Percentiles rank a stretch among this genome's conserved stretches.
These are phyloP conservation scores for Schwanniomyces occidentalis DNA, from an alignment of 805 yeast species.

Conservation along the genomic window DNA sequence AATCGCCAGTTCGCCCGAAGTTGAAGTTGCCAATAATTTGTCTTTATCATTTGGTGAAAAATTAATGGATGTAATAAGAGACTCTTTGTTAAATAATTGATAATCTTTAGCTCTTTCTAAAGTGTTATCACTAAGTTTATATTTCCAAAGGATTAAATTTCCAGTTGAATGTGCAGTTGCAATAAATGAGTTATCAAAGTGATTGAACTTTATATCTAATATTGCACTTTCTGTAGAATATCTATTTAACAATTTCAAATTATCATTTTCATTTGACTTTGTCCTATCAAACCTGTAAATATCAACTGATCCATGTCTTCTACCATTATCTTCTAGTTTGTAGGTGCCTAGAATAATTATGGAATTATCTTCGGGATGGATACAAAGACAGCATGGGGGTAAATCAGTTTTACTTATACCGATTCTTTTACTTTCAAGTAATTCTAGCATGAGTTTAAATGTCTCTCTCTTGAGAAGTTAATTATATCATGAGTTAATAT, in stretches of 20 bases:
- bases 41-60: conserved; percentile 47
- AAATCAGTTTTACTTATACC: conserved; percentile 44
- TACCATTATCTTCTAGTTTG: conserved; percentile 57
- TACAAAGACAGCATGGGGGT: conserved; percentile 84
- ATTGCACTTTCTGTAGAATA: conserved; percentile 58
- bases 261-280: conserved; percentile 11
- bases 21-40: conserved; percentile 56
- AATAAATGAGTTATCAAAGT: conserved; percentile 49
- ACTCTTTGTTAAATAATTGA: conserved; percentile 48
- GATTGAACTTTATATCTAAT: conserved; percentile 71
- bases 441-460: too few species aligned
- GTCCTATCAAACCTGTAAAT: conserved; percentile 26
- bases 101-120: conserved; percentile 16
- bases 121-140: conserved; percentile 21
- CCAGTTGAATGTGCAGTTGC: conserved; percentile 84
- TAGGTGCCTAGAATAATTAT: conserved; percentile 77
- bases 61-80: conserved; percentile 63
- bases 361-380: conserved; percentile 50
- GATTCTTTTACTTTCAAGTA: conserved; percentile 17
- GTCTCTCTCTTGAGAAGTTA: too few species aligned
- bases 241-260: conserved; percentile 20
- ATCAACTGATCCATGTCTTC: conserved; percentile 64
- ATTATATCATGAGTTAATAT: too few species aligned
- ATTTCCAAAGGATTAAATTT: conserved; percentile 61
- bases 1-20: conserved; percentile 61